Evolutionary conservation across 495 filamentous ascomycete species (phyloP), one percentile per base, ranked within the genome.

Genomic region (Podospora pseudoanserina): DNA sequence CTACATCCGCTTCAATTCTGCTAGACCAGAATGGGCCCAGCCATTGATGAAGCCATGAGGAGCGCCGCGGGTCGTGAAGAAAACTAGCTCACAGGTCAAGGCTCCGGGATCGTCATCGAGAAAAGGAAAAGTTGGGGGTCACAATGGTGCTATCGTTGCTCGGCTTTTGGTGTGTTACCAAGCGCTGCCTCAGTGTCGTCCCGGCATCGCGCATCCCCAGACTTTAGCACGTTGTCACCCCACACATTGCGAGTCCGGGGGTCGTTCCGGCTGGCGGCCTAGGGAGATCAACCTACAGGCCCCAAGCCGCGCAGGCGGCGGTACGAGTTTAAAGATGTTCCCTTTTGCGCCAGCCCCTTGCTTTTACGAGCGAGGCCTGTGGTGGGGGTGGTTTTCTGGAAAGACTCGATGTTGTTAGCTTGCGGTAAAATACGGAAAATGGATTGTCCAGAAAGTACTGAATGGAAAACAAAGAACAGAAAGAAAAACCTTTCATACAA

Each of bases 181-280:
- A 49, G 39, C 39, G 39, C 39, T 49, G 55, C n/a, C 55, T 58
- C 6, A 58, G 55, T 58, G n/a, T 26, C 55, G 3, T 20, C 23
- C 55, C 55, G n/a, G n/a, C 55, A 58, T 5, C 55, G 6, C 55
- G n/a, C 39, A 49, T 49, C 55, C 55, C 55, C 55, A 58, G n/a
- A 19, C 23, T 58, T 58, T 58, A 58, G 55, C 55, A 58, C 55
- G 55, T 26, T 58, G 55, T 58, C 55, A 58, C 55, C 55, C 55
- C 55, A 58, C 55, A 58, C n/a, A 58, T 58, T 58, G 55, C 55
- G n/a, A 49, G 55, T 58, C 55, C 55, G 18, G 55, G 55, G 55
- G n/a, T 58, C 39, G 39, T 49, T 49, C 39, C 55, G 55, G 55
- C 55, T 58, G 55, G 23, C 5, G 55, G 11, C 6, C 55, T 20